Base-by-base conservation (phyloP, 1,284 basidiomycete species). In the Malassezia psittaci region DNA sequence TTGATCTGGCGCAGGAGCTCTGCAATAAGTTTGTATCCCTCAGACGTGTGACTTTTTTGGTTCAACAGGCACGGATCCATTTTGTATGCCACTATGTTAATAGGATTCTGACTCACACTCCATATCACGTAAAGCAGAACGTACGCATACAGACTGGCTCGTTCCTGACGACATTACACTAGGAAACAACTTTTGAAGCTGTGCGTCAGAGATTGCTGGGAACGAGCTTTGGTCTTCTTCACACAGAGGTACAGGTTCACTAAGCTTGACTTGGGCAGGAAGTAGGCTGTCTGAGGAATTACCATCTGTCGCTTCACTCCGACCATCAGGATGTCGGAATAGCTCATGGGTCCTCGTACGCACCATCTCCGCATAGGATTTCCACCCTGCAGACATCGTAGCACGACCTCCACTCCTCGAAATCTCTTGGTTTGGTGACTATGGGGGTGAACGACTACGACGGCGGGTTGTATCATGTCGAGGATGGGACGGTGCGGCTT, bases 41-140 rank as follows among this genome's bases (percentile, higher is more conserved):
- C 48, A 42, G 12, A 59, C 61, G 32, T 60, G 59, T 4, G 60
- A 52, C 47, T 69, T 62, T 24, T 51, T 11, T 38, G 24, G 18
- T 58, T 63, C 1, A 72, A 54, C 5, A 61, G 43, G 42, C 60
- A 59, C 0, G 64, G 60, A 42, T 72, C 69, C 18, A 72, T 60
- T 16, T 62, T 52, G 52, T 57, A 68, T 38, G 66, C 62, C 34
- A 67, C 36, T 39, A 18, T 24, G 37, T 38, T 9, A 16, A n/a
- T 29, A 29, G 6, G 21, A 8, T 43, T 13, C 1, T 16, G 42
- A 52, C 45, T 34, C 32, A 51, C 46, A 56, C 44, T 68, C 59
- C 67, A 67, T 67, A 49, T 69, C 67, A 24, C 61, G 59, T 29
- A 69, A 38, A 2, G 67, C 62, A 3, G 62, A 61, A 11, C 51